Conservation (phyloP, 1,284 basidiomycete genomes). For the Cryptococcus depauperatus region DNA sequence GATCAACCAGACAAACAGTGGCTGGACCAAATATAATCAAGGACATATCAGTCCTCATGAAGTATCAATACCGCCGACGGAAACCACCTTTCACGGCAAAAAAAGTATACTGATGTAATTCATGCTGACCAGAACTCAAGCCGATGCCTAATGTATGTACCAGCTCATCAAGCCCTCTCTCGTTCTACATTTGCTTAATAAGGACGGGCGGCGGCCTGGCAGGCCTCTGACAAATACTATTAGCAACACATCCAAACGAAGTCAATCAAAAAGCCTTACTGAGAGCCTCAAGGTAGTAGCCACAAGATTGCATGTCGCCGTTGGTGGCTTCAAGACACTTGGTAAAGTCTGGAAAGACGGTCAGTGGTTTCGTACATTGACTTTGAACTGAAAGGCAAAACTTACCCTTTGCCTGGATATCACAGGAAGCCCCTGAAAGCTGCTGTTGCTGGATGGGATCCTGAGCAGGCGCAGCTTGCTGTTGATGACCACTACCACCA, state of each 20-base stretch:
- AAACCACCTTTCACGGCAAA: too few relatives aligned
- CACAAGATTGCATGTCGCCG: conserved; percentile 51
- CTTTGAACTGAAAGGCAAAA: conserved; percentile 4
- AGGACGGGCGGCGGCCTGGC: conserved; percentile 45
- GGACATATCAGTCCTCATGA: too few relatives aligned
- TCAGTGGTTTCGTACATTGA: conserved; percentile 4
- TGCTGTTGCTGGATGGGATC: conserved; percentile 7
- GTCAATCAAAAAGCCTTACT: conserved; percentile 24
- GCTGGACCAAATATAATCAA: too few relatives aligned
- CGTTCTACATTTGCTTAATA: too few relatives aligned
- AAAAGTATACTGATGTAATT: too few relatives aligned
- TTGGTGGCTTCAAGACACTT: conserved; percentile 49
- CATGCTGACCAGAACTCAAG: too few relatives aligned
- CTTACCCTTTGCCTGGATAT: conserved; percentile 51
- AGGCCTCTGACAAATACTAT: conserved; percentile 39
- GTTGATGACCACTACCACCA: conserved; percentile 44
- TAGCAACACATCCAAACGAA: not conserved
- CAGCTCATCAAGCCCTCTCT: too few relatives aligned
- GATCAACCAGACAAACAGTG: too few relatives aligned
- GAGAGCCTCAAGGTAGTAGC: conserved; percentile 51
- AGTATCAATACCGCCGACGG: too few relatives aligned
- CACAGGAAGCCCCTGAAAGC: conserved; percentile 43
- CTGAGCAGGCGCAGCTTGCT: conserved; percentile 27
- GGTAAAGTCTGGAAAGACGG: conserved; percentile 45
- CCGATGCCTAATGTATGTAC: too few relatives aligned